Evolutionary conservation across 2,329 filamentous ascomycete genomes (phyloP).

Genomic region (Stemphylium beticola): DNA sequence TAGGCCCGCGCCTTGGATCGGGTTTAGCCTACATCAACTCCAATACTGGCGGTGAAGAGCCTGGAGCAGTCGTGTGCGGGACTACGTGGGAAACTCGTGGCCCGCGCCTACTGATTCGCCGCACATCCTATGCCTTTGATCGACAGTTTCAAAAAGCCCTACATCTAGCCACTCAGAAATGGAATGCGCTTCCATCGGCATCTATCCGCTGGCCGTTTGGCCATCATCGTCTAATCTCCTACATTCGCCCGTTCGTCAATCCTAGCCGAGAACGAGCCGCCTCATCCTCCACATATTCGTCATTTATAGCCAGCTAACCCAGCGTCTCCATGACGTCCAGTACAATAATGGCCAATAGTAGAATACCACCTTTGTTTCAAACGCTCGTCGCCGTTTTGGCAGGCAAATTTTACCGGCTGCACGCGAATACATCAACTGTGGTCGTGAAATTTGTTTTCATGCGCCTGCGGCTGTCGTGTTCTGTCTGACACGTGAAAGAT

Average conservation of each 20-base stretch:
- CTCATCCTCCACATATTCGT: not conserved
- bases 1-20: not conserved
- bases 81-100: not conserved
- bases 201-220: conserved; percentile 7
- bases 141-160: conserved; percentile 10
- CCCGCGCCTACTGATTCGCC: conserved; percentile 6
- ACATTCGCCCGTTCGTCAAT: not conserved
- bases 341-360: conserved; percentile 23
- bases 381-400: conserved; percentile 4
- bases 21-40: not conserved
- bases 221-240: conserved; percentile 4
- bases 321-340: conserved; percentile 7
- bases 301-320: not conserved
- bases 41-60: conserved; percentile 17
- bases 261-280: conserved; percentile 1
- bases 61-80: conserved; percentile 9
- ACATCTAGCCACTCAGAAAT: not conserved
- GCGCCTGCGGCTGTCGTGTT: not conserved
- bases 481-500: not conserved
- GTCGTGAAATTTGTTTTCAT: conserved; percentile 13
- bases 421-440: not conserved
- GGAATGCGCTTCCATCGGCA: not conserved
- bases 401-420: conserved; percentile 6
- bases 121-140: not conserved
- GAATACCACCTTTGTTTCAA: conserved; percentile 20